Base-by-base conservation (phyloP, 345 rosid species). In the Gossypium mustelinum region DNA sequence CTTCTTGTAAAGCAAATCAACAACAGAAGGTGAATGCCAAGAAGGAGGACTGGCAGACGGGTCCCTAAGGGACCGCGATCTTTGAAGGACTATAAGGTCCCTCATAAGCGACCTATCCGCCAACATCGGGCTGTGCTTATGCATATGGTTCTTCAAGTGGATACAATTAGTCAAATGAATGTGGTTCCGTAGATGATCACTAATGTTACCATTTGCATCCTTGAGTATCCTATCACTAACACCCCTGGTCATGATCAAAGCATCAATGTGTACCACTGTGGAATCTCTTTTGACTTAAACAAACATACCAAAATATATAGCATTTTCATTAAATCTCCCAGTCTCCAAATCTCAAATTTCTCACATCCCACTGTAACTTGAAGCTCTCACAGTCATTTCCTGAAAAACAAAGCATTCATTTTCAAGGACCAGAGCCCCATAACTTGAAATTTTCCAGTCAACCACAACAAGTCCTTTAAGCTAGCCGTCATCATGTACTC, bases 61-160 rank as follows among this genome's bases (percentile, higher is more conserved):
- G 75, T 96, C 98, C 70, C 92, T 81, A 11, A 96, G 89, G 22
- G 99, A 93, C 64, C 94, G 86, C 25, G 99, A 92, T 78, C 97
- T 83, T 82, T 96, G 99, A 27, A 96, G 95, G 79, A 81, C 89
- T 61, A 88, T 80, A 77, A 93, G 98, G 84, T 93, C 99, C 86
- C 97, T 88, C 91, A 92, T 88, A n/a, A 93, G 87, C 1, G 92
- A 87, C 78, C 94, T 86, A 82, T 93, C 94, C 0, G 84, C 81
- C 69, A 88, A 82, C 59, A 89, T 85, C 22, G 98, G 97, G 78
- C 94, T 93, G 68, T 93, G 99, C 82, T 93, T 95, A 79, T 93
- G 99, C 98, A 93, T 93, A 80, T 93, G 99, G 79, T 96, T 90
- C 86, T 96, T 96, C 86, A 96, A 86, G 84, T 96, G 98, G 77